These are phyloP conservation scores for Kernera saxatilis DNA, from an alignment of 345 rosid species.

Conservation along the genomic window DNA sequence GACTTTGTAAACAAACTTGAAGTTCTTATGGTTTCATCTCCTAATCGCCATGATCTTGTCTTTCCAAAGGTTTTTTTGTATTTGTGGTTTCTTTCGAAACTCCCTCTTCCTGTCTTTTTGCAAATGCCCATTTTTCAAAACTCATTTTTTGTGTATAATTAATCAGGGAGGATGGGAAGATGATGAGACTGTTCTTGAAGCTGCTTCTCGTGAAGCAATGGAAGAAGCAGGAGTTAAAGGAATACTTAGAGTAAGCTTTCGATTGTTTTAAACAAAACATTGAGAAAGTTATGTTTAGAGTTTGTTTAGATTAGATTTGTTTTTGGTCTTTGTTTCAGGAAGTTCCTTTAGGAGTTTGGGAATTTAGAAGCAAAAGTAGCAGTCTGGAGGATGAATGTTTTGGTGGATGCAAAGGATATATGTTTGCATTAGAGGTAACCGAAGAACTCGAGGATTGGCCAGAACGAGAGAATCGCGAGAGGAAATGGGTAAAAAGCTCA, in stretches of 20 bases:
- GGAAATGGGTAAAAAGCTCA: conserved; percentile 62
- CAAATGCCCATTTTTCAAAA: background rate
- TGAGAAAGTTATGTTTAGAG: background rate
- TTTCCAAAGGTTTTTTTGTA: conserved; percentile 71
- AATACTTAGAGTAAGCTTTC: conserved; percentile 47
- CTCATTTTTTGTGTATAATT: background rate
- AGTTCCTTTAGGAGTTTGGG: conserved; percentile 55
- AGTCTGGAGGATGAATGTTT: conserved; percentile 17
- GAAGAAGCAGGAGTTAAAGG: conserved; percentile 98
- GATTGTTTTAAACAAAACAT: background rate
- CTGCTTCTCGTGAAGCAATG: conserved; percentile 85
- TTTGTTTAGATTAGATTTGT: background rate
- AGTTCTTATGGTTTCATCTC: conserved; percentile 88
- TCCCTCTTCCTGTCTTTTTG: background rate
- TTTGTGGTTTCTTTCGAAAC: background rate
- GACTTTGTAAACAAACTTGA: conserved; percentile 38
- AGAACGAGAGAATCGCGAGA: conserved; percentile 42
- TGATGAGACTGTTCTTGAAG: conserved; percentile 80
- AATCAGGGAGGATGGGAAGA: conserved; percentile 96
- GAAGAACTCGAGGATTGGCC: conserved; percentile 88
- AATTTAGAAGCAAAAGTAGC: conserved; percentile 37
- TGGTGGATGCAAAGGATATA: conserved; percentile 34
- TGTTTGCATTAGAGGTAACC: conserved; percentile 49
- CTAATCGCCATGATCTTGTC: conserved; percentile 71
- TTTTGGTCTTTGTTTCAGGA: conserved; percentile 40